Evolutionary conservation across 257 asterid genomes (phyloP), one percentile per base, ranked within the genome.

Genomic region (Mitragyna speciosa): DNA sequence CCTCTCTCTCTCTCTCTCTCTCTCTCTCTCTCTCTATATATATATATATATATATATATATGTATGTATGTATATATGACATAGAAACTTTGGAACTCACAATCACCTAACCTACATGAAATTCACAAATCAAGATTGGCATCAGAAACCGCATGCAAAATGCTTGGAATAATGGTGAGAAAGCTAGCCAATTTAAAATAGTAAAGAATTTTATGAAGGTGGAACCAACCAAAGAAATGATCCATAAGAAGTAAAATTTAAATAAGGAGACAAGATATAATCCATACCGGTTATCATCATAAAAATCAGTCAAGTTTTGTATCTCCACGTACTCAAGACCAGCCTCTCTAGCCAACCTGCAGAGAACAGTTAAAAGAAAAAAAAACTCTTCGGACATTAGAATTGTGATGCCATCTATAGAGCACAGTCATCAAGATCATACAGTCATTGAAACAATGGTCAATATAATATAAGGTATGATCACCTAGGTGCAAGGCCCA

Each of bases 291-390:
- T 91, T 89, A 87, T 95, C 99, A 75, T 95, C 99, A 73, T 88
- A 95, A 85, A 95, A 95, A 41, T 95, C 99, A 31, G 97, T 95
- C 89, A 95, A 82, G 88, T 93, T 95, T 85, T 92, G 97, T 85
- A 95, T 87, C 89, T 95, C 99, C 68, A 89, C 79, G 70, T 91
- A 88, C 82, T 95, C 98, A 73, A 95, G 94, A 78, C 98, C 99
- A 86, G 97, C 96, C 71, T 93, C 99, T 87, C 99, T 90, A 75
- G 98, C 98, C 93, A 93, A 93, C 93, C 99, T 95, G 89, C 85
- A 82, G 78, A 86, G 70, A 64, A 85, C 26, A 73, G 79, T 51
- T 54, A n/a, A n/a, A n/a, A n/a, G n/a, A n/a, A 74, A 45, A 67
- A 68, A 78, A 81, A 17, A 58, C 1, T 28, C 52, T 24, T 2